phyloP scores from a whole-genome alignment of 345 rosid species.

The Arabis alpina region DNA sequence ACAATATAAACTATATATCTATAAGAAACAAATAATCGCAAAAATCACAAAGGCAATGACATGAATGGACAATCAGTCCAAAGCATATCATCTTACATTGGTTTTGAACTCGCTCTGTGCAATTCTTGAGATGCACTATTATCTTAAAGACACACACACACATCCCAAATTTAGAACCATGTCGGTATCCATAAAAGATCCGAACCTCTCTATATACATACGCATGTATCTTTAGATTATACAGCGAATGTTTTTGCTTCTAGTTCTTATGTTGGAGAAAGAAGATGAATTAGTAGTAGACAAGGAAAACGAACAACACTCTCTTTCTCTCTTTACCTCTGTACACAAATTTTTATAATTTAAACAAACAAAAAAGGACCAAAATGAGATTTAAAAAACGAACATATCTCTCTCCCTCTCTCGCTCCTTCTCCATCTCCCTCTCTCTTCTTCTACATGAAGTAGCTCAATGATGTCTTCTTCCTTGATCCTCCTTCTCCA shows the following conservation, averaged over 20 bases:
- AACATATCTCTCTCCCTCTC: constrained; percentile 27
- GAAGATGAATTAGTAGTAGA: constrained; percentile 37
- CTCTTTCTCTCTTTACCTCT: constrained; percentile 32
- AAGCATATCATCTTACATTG: no score
- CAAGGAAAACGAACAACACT: constrained; percentile 31
- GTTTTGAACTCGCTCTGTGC: no score
- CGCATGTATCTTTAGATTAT: constrained; percentile 31
- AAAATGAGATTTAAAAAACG: constrained; percentile 32
- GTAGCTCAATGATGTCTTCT: constrained; percentile 85
- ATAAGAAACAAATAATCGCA: no score
- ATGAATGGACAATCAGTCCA: no score
- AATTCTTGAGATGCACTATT: no score
- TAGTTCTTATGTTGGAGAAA: constrained; percentile 36
- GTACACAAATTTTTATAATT: constrained; percentile 41
- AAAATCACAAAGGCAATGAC: no score
- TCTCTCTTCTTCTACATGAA: constrained; percentile 97
- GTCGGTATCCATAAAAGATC: constrained; percentile 14
- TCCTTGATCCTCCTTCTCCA: constrained; percentile 99
- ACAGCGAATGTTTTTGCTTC: constrained; percentile 40
- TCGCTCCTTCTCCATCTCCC: constrained; percentile 16
- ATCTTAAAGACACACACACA: no score
- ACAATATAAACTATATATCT: no score
- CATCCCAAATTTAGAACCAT: neutral
- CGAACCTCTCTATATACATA: constrained; percentile 32
- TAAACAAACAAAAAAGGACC: neutral